These are phyloP conservation scores for Melastoma candidum DNA, from an alignment of 441 rosid genomes.

Conservation along the genomic window DNA sequence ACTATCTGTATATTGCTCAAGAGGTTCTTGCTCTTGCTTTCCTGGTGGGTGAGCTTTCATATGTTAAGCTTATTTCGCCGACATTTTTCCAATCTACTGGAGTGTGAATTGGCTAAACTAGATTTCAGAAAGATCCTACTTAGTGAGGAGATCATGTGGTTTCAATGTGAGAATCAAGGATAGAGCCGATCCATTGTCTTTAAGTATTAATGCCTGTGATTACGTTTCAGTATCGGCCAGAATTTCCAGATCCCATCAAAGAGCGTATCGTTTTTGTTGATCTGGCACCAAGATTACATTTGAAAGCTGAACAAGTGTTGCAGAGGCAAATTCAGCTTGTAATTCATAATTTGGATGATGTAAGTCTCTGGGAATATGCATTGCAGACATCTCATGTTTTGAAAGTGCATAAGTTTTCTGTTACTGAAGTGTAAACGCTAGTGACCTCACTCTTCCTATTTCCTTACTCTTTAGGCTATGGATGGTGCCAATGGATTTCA, in stretches of 20 bases:
- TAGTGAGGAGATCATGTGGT: too few relatives aligned
- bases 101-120: too few relatives aligned
- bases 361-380: conserved; percentile 16
- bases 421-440: conserved; percentile 1
- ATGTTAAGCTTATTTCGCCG: neutral
- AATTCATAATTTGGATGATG: conserved; percentile 69
- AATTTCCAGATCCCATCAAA: conserved; percentile 71
- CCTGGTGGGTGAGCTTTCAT: conserved; percentile 45
- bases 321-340: conserved; percentile 76
- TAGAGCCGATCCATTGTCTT: too few relatives aligned
- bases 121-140: too few relatives aligned
- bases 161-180: too few relatives aligned
- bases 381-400: conserved; percentile 8
- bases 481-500: conserved; percentile 94
- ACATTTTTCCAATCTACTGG: too few relatives aligned
- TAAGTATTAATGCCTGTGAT: conserved; percentile 9
- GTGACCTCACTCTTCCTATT: conserved; percentile 1
- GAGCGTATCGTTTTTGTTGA: conserved; percentile 86
- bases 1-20: conserved; percentile 73
- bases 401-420: conserved; percentile 4
- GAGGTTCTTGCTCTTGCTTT: conserved; percentile 88
- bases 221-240: conserved; percentile 63
- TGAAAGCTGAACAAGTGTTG: conserved; percentile 77
- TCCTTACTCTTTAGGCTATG: conserved; percentile 52
- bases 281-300: conserved; percentile 75